Base-by-base conservation (phyloP, 78 protist species). In the Pigoraptor vietnamica region DNA sequence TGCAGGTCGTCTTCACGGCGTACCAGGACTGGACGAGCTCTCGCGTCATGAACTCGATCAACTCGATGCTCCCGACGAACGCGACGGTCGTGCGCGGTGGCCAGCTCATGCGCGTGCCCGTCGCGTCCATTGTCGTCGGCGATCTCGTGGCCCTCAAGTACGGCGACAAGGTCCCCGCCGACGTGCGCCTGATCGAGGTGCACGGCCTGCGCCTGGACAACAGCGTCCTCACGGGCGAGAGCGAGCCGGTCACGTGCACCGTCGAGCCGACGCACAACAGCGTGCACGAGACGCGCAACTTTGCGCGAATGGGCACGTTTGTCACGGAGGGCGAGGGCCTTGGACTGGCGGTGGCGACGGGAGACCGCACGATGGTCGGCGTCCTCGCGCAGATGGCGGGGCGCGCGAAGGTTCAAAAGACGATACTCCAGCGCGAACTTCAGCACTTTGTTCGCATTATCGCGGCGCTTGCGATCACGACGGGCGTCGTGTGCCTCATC, bases 171-270 rank as follows among this genome's bases (percentile, higher is more conserved):
- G 48, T 97, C 23, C 98, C 98, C 2, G 97, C 98, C 19, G 99
- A 98, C 82, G 25, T 95, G 6, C 94, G 98, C 32, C 2, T 96
- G 29, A 0, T 97, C 35, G 89, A 94, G 35, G 24, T 79, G 32
- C 0, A 2, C 23, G 38, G 6, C 37, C 90, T 87, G 35, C 0
- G 24, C 35, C 36, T 87, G 39, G 98, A 96, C 93, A 95, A 98
- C 37, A 86, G 97, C 6, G 94, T 97, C 24, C 91, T 98, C 34
- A 97, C 99, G 0, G 99, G 99, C 32, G 99, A 98, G 88, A 36
- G 93, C 32, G 98, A 97, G 56, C 97, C 98, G 2, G 96, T 92
- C 37, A 37, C 93, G 24, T 90, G 97, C 37, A 87, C 93, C 38
- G 39, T 40, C 40, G 92, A 92, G n/a, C 82, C 87, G n/a, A 89